Evolutionary conservation across 2,329 filamentous ascomycete species (phyloP), one percentile per base, ranked within the genome.

Genomic region (Penicillium sp.): DNA sequence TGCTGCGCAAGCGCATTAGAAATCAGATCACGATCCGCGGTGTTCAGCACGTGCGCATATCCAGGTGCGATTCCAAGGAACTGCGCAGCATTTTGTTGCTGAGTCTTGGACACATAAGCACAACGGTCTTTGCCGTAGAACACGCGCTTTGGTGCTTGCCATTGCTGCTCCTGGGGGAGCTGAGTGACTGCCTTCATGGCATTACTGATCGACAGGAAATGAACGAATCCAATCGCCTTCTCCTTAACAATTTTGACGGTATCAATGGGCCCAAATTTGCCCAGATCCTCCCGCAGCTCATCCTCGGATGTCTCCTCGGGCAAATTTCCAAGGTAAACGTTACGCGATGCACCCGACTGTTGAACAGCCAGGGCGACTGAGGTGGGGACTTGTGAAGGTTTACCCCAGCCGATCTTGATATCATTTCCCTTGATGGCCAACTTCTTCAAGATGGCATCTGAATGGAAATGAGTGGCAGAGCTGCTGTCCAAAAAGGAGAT

Each of bases 351-450:
- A 50, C 92, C 92, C 13, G 92, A 97, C 76, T 99, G 94, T 78
- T 99, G 94, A 32, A 97, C 94, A 45, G 94, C 93, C 56, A 97
- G 82, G n/a, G 92, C 92, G 45, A 99, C 94, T 2, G 94, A 97
- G 2, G 93, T 97, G 4, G 94, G 94, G 1, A 99, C 94, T 76
- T 96, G 93, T 4, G 94, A 97, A 32, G 94, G 93, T 79, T 99
- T 99, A 61, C 94, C 94, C 94, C 94, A 99, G 61, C 94, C 94
- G 68, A 99, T 92, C 82, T 99, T 99, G 81, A 99, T 97, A 74
- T 99, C 94, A 80, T 97, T 94, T 26, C 93, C 93, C 78, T 96
- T 92, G 80, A 99, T 96, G 68, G 92, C 92, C 72, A 99, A 85
- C 83, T 97, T 99, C 83, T 99, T 99, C 84, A 99, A 85, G 78